Evolutionary conservation across 345 rosid species (phyloP).

Genomic region (Odontarrhena argentea): DNA sequence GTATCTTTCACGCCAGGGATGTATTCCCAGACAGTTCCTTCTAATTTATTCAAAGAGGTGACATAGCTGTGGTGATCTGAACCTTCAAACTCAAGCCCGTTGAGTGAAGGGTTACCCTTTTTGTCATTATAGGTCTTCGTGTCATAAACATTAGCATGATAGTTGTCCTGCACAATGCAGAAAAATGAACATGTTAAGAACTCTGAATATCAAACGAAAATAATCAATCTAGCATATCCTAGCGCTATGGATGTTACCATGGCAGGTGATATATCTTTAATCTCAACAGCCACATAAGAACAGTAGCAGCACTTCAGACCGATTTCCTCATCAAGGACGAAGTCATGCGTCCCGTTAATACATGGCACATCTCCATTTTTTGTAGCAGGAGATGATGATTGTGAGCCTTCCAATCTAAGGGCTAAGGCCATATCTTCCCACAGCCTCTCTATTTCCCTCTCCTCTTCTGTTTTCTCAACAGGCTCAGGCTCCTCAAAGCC

Average conservation of each 20-base stretch:
- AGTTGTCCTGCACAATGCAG: conserved; percentile 34
- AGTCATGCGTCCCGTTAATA: conserved; percentile 47
- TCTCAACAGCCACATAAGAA: conserved; percentile 47
- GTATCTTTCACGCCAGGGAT: conserved; percentile 54
- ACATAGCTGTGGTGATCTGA: conserved; percentile 6
- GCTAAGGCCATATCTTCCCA: conserved; percentile 62
- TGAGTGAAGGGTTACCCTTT: conserved; percentile 28
- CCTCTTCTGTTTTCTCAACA: conserved; percentile 51
- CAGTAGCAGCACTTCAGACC: conserved; percentile 58
- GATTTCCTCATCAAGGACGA: conserved; percentile 56
- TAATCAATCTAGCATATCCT: not conserved
- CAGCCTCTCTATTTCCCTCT: conserved; percentile 49
- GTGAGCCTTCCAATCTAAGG: conserved; percentile 36
- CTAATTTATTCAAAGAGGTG: conserved; percentile 16
- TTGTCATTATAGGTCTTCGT: conserved; percentile 30
- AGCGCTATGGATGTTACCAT: conserved; percentile 45
- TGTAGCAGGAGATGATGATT: conserved; percentile 25
- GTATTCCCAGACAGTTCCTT: conserved; percentile 73
- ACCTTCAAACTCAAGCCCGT: conserved; percentile 32
- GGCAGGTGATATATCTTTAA: conserved; percentile 45
- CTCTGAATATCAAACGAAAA: not conserved
- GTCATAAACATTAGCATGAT: conserved; percentile 36
- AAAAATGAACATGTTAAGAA: conserved; percentile 25
- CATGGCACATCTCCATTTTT: conserved; percentile 39
- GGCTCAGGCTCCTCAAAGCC: conserved; percentile 45